Percentiles rank a stretch among this genome's conserved stretches.
phyloP scores from a whole-genome alignment of 1,284 basidiomycete species.

The Austroboletus niveus region DNA sequence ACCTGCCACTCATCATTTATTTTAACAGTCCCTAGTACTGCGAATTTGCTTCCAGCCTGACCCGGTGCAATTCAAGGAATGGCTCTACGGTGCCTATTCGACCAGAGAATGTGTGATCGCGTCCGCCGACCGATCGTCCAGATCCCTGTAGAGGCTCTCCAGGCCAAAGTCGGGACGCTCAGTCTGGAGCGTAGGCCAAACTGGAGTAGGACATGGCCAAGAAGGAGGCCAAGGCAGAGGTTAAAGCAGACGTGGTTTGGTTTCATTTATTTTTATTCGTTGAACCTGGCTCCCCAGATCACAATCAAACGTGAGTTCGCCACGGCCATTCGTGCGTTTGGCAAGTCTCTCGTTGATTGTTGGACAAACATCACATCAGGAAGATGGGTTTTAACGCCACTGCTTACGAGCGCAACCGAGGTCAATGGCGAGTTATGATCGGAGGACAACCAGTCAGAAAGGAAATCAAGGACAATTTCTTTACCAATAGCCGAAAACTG shows the following conservation, averaged over 20 bases:
- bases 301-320: conserved; percentile 90
- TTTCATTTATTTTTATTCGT: too few species aligned
- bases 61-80: conserved; percentile 68
- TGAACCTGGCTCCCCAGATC: conserved; percentile 58
- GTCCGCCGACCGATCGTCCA: neutral
- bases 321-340: conserved; percentile 81
- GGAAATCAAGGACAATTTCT: too few species aligned
- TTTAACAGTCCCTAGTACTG: conserved; percentile 81
- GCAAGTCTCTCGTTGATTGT: conserved; percentile 30
- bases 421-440: too few species aligned
- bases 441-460: too few species aligned
- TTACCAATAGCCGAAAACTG: too few species aligned
- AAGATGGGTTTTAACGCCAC: too few species aligned
- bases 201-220: conserved; percentile 88
- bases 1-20: conserved; percentile 48
- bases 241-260: conserved; percentile 63
- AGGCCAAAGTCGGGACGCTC: conserved; percentile 81
- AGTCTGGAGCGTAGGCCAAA: conserved; percentile 80
- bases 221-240: conserved; percentile 65
- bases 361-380: too few species aligned
- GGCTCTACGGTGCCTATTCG: conserved; percentile 70
- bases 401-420: too few species aligned
- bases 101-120: conserved; percentile 64
- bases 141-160: conserved; percentile 62
- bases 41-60: conserved; percentile 81